phyloP scores from a whole-genome alignment of 805 yeast genomes.

The Maudiozyma serrabonitensis region DNA sequence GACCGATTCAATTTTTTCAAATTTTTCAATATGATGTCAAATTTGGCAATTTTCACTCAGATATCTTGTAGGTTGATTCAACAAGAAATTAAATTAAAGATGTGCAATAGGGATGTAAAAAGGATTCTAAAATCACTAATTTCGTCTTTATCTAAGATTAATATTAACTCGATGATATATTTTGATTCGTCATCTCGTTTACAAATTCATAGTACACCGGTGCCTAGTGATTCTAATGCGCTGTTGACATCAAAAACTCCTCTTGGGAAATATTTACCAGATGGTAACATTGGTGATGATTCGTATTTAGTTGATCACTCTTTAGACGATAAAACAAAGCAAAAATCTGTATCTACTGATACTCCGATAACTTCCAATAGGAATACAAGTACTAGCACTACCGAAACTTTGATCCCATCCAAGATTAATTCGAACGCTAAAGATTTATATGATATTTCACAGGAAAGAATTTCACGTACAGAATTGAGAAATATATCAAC shows the following conservation, averaged over 20 bases:
- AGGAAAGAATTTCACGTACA: background rate
- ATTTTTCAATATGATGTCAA: conserved; percentile 45
- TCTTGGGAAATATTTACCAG: background rate
- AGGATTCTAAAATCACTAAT: conserved; percentile 44
- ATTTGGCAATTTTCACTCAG: conserved; percentile 43
- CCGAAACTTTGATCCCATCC: conserved; percentile 7
- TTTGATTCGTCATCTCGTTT: conserved; percentile 26
- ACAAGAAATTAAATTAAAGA: conserved; percentile 39
- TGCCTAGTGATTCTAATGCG: background rate
- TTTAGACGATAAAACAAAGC: background rate
- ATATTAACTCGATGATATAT: conserved; percentile 56
- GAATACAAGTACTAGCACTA: conserved; percentile 14
- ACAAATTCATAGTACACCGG: background rate
- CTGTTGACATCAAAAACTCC: background rate
- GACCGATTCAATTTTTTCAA: conserved; percentile 44
- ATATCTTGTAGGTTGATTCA: conserved; percentile 45
- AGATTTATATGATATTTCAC: conserved; percentile 1
- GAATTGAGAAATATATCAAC: conserved; percentile 1
- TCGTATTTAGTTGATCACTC: background rate
- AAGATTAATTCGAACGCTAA: background rate
- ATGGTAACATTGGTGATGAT: background rate
- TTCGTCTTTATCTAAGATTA: conserved; percentile 48
- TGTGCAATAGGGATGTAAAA: conserved; percentile 39
- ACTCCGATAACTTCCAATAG: conserved; percentile 1
- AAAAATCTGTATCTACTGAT: background rate